These are phyloP conservation scores for Apiospora malaysiana DNA, from an alignment of 2,329 filamentous ascomycete genomes.

Conservation along the genomic window DNA sequence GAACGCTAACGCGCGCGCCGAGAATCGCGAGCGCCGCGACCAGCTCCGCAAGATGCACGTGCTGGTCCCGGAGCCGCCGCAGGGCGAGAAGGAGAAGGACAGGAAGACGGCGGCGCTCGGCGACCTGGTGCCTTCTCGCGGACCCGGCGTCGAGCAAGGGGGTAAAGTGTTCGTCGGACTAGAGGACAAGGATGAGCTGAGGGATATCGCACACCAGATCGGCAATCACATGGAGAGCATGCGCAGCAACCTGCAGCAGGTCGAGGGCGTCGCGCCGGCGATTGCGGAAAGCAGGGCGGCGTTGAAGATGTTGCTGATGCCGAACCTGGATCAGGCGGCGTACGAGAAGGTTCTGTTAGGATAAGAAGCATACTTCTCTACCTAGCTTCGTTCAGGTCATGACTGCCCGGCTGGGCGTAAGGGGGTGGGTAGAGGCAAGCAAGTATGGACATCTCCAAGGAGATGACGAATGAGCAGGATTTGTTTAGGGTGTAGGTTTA, in stretches of 20 bases:
- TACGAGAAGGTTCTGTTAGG: constrained; percentile 58
- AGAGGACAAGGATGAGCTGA: constrained; percentile 51
- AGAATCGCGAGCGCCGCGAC: constrained; percentile 57
- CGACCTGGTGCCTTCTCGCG: constrained; percentile 22
- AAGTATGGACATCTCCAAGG: neutral
- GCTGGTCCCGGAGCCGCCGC: constrained; percentile 49
- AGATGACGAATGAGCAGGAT: neutral
- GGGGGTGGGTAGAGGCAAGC: neutral
- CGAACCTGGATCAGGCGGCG: constrained; percentile 49
- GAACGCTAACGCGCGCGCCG: constrained; percentile 61
- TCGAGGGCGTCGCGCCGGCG: constrained; percentile 56
- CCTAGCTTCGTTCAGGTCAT: too few species aligned
- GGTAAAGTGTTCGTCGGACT: constrained; percentile 33
- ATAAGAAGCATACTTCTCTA: constrained; percentile 20
- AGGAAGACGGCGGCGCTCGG: constrained; percentile 25
- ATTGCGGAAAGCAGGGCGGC: constrained; percentile 55
- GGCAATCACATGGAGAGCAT: constrained; percentile 63
- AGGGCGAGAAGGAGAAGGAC: constrained; percentile 23
- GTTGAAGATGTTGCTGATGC: constrained; percentile 54
- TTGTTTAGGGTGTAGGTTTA: neutral
- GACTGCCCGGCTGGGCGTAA: too few species aligned
- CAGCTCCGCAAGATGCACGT: constrained; percentile 55
- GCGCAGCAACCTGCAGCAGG: constrained; percentile 58
- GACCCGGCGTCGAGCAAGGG: constrained; percentile 27
- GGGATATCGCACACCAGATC: constrained; percentile 54